Percentiles rank a stretch among this genome's conserved stretches.
These are phyloP conservation scores for Cryptosporidium xiaoi DNA, from an alignment of 169 alveolate genomes.

Conservation along the genomic window DNA sequence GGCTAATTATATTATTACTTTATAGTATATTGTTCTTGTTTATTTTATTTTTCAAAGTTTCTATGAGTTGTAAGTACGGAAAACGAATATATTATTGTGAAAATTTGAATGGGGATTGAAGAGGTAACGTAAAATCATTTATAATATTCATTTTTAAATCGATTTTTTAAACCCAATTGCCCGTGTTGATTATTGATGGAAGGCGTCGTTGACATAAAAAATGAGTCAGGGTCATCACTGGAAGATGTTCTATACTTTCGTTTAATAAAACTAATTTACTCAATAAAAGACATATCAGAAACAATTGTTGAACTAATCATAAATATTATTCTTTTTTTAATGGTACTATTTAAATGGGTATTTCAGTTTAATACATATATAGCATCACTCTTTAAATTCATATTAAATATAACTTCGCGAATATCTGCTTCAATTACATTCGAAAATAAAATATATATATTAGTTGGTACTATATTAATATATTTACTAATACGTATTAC, in stretches of 20 bases:
- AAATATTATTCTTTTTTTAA: slow-evolving; percentile 5
- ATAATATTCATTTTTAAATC: no score
- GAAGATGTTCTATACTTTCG: slow-evolving; percentile 39
- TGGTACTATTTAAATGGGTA: slow-evolving; percentile 20
- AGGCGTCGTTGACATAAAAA: no score
- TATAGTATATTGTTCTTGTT: no score
- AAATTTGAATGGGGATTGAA: no score
- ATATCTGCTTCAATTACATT: slow-evolving; percentile 10
- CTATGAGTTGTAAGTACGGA: no score
- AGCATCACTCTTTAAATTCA: neutral
- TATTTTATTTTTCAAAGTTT: no score
- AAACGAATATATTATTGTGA: no score
- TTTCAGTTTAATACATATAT: slow-evolving; percentile 42
- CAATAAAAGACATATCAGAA: slow-evolving; percentile 26
- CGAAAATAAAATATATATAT: slow-evolving; percentile 36
- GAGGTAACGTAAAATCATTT: no score
- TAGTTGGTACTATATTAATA: slow-evolving; percentile 1
- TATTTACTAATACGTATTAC: neutral
- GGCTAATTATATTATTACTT: no score
- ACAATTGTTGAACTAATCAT: slow-evolving; percentile 26
- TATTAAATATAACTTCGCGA: neutral
- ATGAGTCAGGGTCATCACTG: no score
- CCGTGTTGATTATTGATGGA: no score
- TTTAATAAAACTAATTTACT: slow-evolving; percentile 15
- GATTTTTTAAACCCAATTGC: no score